Evolutionary conservation across 176 grass and related monocot species (phyloP), one percentile per base, ranked within the genome.

Genomic region (Bothriochloa decipiens): DNA sequence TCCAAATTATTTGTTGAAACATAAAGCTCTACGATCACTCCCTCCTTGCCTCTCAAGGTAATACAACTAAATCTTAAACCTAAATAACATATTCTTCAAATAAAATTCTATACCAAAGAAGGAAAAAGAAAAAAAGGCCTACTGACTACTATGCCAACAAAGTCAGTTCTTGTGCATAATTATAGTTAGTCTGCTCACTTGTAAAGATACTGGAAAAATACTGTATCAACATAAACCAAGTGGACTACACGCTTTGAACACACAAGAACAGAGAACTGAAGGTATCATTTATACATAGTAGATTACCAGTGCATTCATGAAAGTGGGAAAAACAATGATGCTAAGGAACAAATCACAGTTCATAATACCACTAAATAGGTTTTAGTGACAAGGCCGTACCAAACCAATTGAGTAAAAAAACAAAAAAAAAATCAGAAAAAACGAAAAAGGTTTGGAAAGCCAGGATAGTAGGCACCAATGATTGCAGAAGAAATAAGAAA

Each of bases 1-100:
- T 22, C 45, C 60, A 29, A 87, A 81, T 76, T 72, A 32, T 86
- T 76, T 84, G 65, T 60, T 82, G 60, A 74, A 65, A 75, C 12
- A 50, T 14, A 64, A 40, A 81, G 67, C 39, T 46, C 58, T 74
- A 67, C 8, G 14, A 42, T 5, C 25, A 72, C 41, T 72, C 12
- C 18, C 13, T 78, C 65, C 25, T 65, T 79, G 53, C 55, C n/a
- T n/a, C 10, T 87, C 13, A 77, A 67, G 55, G 68, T 55, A 81
- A 43, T 43, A 82, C 20, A 65, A 42, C 63, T 63, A 16, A 64
- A 75, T 65, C 18, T 23, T 60, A 60, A 60, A 60, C 57, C 29
- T 60, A 65, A 32, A 74, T 46, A 65, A 1, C 12, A n/a, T 29
- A 12, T 42, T 16, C 39, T 79, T 61, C 16, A 79, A 26, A 45